Base-by-base conservation (phyloP, 1,284 basidiomycete species). In the Cutaneotrichosporon curvatum region DNA sequence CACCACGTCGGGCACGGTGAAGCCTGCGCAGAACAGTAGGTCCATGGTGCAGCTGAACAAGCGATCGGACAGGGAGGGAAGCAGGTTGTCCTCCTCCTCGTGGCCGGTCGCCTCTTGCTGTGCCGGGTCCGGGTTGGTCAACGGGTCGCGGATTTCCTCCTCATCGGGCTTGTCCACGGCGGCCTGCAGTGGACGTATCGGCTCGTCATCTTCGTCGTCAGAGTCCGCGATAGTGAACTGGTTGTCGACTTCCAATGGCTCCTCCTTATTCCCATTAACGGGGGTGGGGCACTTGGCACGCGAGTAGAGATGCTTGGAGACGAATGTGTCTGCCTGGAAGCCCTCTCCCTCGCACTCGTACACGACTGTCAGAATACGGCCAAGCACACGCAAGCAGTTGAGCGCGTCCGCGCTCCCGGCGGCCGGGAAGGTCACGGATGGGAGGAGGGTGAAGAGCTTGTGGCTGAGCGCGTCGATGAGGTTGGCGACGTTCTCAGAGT, bases 1-100 rank as follows among this genome's bases (percentile, higher is more conserved):
- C 32, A 87, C 77, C 62, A 79, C 82, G 28, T 79, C 78, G 6
- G 89, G 86, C 14, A 94, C 74, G 1, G 87, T 92, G 64, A 94
- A 92, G 11, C 87, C 88, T 58, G 87, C 91, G 62, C 87, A 89
- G 69, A 92, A 95, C 32, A 92, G 70, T 22, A 94, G 74, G 64
- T 94, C 89, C 51, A 89, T 79, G 7, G 87, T 73, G 52, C 82
- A 81, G 57, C 77, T 80, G 58, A 92, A 84, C 21, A 94, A 72
- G 51, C 79, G 77, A 62, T 91, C 87, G 2, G 82, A 85, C 2
- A 91, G 71, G 9, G 85, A 84, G 1, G 87, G 87, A 20, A 81
- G 62, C 23, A 48, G 32, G 23, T 80, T 61, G 61, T 76, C 53
- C 21, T 62, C 52, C 7, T 55, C 56, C 1, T 56, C 37, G 16